phyloP scores from a whole-genome alignment of 495 filamentous ascomycete species.

The Aspergillus campestris region DNA sequence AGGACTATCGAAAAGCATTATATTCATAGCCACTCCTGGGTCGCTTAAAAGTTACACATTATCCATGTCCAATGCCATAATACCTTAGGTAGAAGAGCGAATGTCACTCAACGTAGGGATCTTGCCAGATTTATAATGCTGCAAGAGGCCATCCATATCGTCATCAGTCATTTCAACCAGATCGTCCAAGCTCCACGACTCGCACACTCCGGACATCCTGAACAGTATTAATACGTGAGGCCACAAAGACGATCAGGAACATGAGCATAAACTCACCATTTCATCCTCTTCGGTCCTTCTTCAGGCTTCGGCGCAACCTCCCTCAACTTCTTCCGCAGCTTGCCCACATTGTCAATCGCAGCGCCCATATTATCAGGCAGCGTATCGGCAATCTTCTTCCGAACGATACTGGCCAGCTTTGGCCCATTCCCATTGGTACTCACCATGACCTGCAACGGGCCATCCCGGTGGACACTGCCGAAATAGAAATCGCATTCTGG shows the following conservation, averaged over 20 bases:
- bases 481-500: conserved; percentile 99
- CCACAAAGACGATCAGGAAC: not conserved
- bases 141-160: conserved; percentile 73
- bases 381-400: conserved; percentile 68
- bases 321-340: conserved; percentile 68
- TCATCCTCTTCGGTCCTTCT: conserved; percentile 85
- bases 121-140: conserved; percentile 51
- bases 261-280: conserved; percentile 50
- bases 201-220: conserved; percentile 87
- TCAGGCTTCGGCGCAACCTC: conserved; percentile 60
- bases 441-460: conserved; percentile 95
- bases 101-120: conserved; percentile 35
- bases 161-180: conserved; percentile 74
- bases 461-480: conserved; percentile 88
- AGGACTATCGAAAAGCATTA: no score
- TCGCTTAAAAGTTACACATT: no score
- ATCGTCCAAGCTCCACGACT: conserved; percentile 77
- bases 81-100: conserved; percentile 8
- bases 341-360: conserved; percentile 76
- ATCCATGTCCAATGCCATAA: no score
- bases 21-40: no score
- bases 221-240: not conserved
- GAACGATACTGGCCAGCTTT: conserved; percentile 77
- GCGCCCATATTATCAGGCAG: conserved; percentile 70
- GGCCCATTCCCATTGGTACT: conserved; percentile 96